Base-by-base conservation (phyloP, 1,284 basidiomycete species). In the Moesziomyces parantarcticus region DNA sequence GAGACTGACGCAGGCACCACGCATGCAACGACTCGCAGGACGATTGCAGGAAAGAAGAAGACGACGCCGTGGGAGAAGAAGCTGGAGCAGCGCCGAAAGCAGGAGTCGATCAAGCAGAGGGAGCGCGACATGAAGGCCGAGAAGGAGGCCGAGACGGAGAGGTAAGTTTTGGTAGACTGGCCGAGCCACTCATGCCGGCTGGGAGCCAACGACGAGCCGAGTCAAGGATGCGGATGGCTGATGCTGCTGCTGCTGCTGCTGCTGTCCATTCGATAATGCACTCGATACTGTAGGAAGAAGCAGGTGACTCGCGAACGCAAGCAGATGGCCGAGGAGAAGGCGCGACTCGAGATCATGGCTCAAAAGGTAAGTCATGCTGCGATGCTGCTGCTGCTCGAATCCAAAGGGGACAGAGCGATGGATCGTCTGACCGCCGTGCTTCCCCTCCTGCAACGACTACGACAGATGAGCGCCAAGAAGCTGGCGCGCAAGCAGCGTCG, bases 11-110 rank as follows among this genome's bases (percentile, higher is more conserved):
- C 11, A 32, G 6, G 5, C 16, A 7, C 11, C 8, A 21, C 36
- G 5, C 8, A 56, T 36, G 10, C 23, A 16, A 5, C 25, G 9
- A 6, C 6, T 20, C 22, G n/a, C 47, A 75, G 71, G 2, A 75
- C 68, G 0, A 21, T 71, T 9, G 63, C 72, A 5, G 72, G 72
- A 13, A 66, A 67, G 50, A 22, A 57, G 32, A 75, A 68, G 63
- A 75, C 63, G n/a, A 75, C 67, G 45, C 72, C 67, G 18, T 77
- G 76, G 76, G 64, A 68, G 43, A 69, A 70, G 50, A 75, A 75
- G 61, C 50, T 75, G 36, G 72, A 66, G 50, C 58, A 68, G 53
- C 52, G 76, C 25, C 61, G 69, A 40, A 75, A 76, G 53, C 51
- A 64, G 26, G 76, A 72, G 25, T 49, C 59, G n/a, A 63, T 77